phyloP scores from a whole-genome alignment of 441 rosid genomes.

The Bruguiera hainesii region DNA sequence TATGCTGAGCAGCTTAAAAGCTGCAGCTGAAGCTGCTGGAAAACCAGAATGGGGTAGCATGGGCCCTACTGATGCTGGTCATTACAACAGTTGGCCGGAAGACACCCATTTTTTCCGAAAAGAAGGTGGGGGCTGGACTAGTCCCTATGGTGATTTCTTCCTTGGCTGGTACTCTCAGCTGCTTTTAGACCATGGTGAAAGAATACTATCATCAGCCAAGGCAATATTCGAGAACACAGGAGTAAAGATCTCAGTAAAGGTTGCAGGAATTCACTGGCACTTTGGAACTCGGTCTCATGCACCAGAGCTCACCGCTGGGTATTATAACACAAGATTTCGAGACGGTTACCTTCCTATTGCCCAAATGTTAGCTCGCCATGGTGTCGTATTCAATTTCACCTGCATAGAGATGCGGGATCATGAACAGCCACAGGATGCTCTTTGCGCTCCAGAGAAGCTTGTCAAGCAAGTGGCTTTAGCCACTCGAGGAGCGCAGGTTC shows the following conservation, averaged over 20 bases:
- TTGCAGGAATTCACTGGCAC: conserved; percentile 97
- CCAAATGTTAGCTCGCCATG: conserved; percentile 72
- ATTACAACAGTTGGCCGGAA: conserved; percentile 92
- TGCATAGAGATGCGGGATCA: conserved; percentile 92
- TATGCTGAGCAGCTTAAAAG: conserved; percentile 70
- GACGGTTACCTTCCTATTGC: conserved; percentile 91
- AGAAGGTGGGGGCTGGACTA: conserved; percentile 79
- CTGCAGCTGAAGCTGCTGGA: conserved; percentile 78
- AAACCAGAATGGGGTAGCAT: conserved; percentile 88
- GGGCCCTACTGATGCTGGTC: conserved; percentile 93
- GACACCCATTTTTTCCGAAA: conserved; percentile 71
- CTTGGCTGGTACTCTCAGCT: conserved; percentile 83
- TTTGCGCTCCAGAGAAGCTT: conserved; percentile 89
- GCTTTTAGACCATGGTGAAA: conserved; percentile 74
- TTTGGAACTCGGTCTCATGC: conserved; percentile 82
- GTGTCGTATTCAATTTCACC: conserved; percentile 85
- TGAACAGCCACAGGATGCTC: conserved; percentile 90
- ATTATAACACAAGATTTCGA: conserved; percentile 76
- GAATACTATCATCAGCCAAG: conserved; percentile 59
- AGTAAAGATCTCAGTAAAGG: conserved; percentile 71
- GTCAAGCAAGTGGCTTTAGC: conserved; percentile 83
- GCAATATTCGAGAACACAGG: conserved; percentile 39
- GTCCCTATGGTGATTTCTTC: conserved; percentile 74
- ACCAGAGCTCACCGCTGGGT: conserved; percentile 95
- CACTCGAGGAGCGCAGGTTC: conserved; percentile 58